Evolutionary conservation across 305 asterid species (phyloP).

Genomic region (Fraxinus platypoda): DNA sequence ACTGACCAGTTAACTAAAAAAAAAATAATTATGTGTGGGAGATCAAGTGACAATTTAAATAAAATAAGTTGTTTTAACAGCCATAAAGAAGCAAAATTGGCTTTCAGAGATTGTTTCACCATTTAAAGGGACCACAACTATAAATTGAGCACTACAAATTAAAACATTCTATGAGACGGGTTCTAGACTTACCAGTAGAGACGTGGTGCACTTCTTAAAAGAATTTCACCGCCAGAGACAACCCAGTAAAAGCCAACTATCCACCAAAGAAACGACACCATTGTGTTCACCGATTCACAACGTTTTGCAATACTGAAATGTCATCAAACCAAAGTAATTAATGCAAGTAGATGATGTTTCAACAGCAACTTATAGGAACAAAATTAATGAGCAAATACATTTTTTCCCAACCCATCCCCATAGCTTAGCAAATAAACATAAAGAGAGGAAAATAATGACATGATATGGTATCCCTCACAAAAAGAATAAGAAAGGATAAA

Average conservation of each 20-base stretch:
- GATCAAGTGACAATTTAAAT: background rate
- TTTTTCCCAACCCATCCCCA: background rate
- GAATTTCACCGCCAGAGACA: constrained; percentile 73
- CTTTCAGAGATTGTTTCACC: background rate
- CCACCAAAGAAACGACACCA: constrained; percentile 91
- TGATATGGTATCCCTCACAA: constrained; percentile 10
- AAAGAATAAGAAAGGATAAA: background rate
- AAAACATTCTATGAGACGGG: constrained; percentile 16
- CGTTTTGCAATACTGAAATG: constrained; percentile 60
- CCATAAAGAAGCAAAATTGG: background rate
- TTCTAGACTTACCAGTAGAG: constrained; percentile 67
- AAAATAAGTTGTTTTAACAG: background rate
- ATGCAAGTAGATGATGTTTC: background rate
- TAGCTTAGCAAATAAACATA: background rate
- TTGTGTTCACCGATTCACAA: constrained; percentile 82
- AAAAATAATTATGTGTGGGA: background rate
- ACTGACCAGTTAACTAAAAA: background rate
- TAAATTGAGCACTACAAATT: background rate
- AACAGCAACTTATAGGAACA: background rate
- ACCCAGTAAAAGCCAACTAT: constrained; percentile 92
- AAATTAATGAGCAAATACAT: background rate
- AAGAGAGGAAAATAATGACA: background rate
- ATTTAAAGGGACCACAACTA: background rate
- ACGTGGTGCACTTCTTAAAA: constrained; percentile 66
- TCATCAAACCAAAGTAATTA: constrained; percentile 19